A percentile compares a stretch with the other conserved stretches of the same genome.
phyloP scores from a whole-genome alignment of 805 yeast genomes.

The Nakazawaea siamensis region DNA sequence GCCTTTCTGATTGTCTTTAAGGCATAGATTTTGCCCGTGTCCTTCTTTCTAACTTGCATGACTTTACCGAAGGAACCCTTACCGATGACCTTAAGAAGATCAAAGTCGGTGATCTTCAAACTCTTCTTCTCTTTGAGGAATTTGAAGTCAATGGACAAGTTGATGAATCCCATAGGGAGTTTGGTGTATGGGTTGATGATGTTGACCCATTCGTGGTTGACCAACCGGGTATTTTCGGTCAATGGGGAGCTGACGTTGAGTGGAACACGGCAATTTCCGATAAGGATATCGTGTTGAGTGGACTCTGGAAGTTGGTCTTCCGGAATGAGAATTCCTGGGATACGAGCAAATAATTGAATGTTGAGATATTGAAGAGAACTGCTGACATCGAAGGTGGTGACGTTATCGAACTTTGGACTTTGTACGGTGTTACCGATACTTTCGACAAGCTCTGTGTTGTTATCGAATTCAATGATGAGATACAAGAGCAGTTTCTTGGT shows the following conservation, averaged over 20 bases:
- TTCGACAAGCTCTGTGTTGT: constrained; percentile 82
- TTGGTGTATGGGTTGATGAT: constrained; percentile 24
- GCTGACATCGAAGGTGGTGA: constrained; percentile 85
- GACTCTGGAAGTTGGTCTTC: constrained; percentile 24
- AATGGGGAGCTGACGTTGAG: constrained; percentile 26
- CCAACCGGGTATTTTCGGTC: constrained; percentile 45
- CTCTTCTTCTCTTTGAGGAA: constrained; percentile 50
- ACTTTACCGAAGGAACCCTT: constrained; percentile 98
- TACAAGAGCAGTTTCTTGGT: constrained; percentile 66
- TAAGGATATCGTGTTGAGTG: constrained; percentile 54
- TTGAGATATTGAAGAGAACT: constrained; percentile 52
- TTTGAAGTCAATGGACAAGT: constrained; percentile 61
- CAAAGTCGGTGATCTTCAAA: constrained; percentile 85
- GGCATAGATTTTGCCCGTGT: constrained; percentile 91
- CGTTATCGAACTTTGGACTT: constrained; percentile 78
- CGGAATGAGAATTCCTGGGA: constrained; percentile 58
- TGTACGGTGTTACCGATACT: constrained; percentile 78
- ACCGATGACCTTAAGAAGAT: constrained; percentile 88
- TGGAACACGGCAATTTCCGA: constrained; percentile 64
- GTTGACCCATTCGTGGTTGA: constrained; percentile 54
- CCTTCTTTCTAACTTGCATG: constrained; percentile 96
- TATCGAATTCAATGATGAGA: constrained; percentile 89
- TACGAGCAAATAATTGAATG: constrained; percentile 70
- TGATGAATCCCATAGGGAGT: constrained; percentile 28
- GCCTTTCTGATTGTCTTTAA: constrained; percentile 89